A percentile compares a stretch with the other conserved stretches of the same genome.
Evolutionary conservation across 495 filamentous ascomycete genomes (phyloP).

Genomic region (Penicillium paxilli): DNA sequence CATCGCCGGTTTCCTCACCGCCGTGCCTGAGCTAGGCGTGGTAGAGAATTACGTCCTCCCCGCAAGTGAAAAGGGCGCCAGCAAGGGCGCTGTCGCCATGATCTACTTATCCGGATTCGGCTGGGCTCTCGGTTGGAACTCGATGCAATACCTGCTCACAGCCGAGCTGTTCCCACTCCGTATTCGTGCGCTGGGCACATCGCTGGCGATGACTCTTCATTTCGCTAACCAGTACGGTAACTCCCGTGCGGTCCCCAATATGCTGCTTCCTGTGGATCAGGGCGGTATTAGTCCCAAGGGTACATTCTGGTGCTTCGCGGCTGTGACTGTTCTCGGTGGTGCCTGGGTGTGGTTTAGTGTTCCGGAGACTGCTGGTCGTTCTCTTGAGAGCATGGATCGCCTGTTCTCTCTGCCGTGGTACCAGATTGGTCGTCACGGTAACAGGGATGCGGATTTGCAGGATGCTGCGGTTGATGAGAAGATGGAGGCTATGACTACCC

Average conservation of each 20-base stretch:
- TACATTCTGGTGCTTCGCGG: constrained; percentile 72
- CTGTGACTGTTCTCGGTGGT: constrained; percentile 57
- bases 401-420: constrained; percentile 70
- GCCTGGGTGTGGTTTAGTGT: constrained; percentile 58
- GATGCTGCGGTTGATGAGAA: constrained; percentile 38
- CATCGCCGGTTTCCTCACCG: constrained; percentile 64
- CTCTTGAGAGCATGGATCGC: constrained; percentile 59
- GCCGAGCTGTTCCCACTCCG: constrained; percentile 72
- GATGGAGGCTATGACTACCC: constrained; percentile 17
- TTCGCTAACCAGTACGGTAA: constrained; percentile 76
- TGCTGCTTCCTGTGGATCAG: constrained; percentile 47
- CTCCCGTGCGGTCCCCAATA: constrained; percentile 53
- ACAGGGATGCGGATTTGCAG: constrained; percentile 51
- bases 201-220: constrained; percentile 55
- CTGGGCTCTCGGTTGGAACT: constrained; percentile 76
- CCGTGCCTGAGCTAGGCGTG: constrained; percentile 48
- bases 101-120: constrained; percentile 66
- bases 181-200: constrained; percentile 45
- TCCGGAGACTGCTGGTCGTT: constrained; percentile 44
- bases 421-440: constrained; percentile 61
- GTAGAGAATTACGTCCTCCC: constrained; percentile 30
- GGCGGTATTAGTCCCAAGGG: constrained; percentile 47
- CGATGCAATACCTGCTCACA: constrained; percentile 73
- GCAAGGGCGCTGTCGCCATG: constrained; percentile 61
- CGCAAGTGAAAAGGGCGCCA: constrained; percentile 31